Evolutionary conservation across 1,284 basidiomycete species (phyloP).

Genomic region (Meripilus lineatus): DNA sequence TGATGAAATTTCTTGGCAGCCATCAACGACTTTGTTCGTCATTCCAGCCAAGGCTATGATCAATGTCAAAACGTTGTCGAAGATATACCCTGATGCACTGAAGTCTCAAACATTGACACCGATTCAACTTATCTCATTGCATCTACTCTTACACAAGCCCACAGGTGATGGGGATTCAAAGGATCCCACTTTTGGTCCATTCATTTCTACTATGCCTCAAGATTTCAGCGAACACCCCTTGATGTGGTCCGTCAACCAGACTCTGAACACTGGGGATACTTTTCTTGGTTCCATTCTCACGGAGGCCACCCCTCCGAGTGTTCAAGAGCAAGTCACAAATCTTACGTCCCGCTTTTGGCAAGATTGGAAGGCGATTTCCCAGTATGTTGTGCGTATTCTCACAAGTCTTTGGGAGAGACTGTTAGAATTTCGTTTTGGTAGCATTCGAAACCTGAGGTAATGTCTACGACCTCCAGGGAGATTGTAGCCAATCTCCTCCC

Average conservation of each 20-base stretch:
- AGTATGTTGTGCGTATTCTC: slow-evolving; percentile 44
- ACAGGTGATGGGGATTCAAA: slow-evolving; percentile 30
- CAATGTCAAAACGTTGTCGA: slow-evolving; percentile 60
- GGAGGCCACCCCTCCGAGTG: slow-evolving; percentile 45
- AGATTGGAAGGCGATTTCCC: slow-evolving; percentile 51
- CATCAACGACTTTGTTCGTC: slow-evolving; percentile 54
- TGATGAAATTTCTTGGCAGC: slow-evolving; percentile 28
- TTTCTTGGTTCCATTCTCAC: no score
- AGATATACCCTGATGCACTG: slow-evolving; percentile 40
- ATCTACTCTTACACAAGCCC: slow-evolving; percentile 38
- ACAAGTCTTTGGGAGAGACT: no score
- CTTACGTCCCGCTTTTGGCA: slow-evolving; percentile 48
- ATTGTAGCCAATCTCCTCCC: no score
- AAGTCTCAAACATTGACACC: slow-evolving; percentile 40
- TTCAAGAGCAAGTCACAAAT: slow-evolving; percentile 39
- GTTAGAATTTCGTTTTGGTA: no score
- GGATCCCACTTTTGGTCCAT: slow-evolving; percentile 68
- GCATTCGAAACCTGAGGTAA: no score
- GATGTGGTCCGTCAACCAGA: slow-evolving; percentile 52
- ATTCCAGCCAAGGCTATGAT: slow-evolving; percentile 68
- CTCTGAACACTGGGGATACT: slow-evolving; percentile 13
- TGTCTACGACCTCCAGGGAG: neutral
- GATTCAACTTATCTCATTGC: slow-evolving; percentile 47
- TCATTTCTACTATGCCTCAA: slow-evolving; percentile 68
- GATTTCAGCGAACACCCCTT: slow-evolving; percentile 74